phyloP scores from a whole-genome alignment of 192 early-diverging fungal genomes.

The Backusella sp. region DNA sequence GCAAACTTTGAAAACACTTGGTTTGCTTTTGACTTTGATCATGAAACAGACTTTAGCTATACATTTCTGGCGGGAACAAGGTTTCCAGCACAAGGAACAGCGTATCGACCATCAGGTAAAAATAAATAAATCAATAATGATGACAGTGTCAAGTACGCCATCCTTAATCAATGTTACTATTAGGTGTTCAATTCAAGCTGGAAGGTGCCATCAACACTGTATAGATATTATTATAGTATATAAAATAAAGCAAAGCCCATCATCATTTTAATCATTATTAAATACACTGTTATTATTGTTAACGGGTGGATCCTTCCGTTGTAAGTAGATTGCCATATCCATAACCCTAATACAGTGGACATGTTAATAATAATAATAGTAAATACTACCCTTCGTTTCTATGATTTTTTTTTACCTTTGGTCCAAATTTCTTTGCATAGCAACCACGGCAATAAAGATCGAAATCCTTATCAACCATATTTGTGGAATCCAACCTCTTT shows the following conservation, averaged over 20 bases:
- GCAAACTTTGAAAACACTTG: background rate
- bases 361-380: background rate
- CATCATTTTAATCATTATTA: no score
- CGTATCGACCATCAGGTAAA: background rate
- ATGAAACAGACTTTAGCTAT: background rate
- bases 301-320: conserved; percentile 29
- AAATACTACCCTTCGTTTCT: background rate
- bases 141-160: no score
- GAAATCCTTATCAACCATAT: conserved; percentile 51
- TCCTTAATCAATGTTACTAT: background rate
- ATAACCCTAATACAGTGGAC: conserved; percentile 8
- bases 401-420: conserved; percentile 16
- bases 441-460: conserved; percentile 53
- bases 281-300: background rate
- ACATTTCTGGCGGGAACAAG: background rate
- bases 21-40: conserved; percentile 12
- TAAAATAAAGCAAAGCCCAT: no score
- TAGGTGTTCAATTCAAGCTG: conserved; percentile 14
- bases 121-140: background rate
- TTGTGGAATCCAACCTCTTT: conserved; percentile 55
- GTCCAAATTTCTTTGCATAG: conserved; percentile 54
- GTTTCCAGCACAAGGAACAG: conserved; percentile 3
- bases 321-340: conserved; percentile 29
- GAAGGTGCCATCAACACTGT: conserved; percentile 4
- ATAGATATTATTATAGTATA: background rate